Base-by-base conservation (phyloP, 345 rosid genomes). In the Arabidopsis arenosa region DNA sequence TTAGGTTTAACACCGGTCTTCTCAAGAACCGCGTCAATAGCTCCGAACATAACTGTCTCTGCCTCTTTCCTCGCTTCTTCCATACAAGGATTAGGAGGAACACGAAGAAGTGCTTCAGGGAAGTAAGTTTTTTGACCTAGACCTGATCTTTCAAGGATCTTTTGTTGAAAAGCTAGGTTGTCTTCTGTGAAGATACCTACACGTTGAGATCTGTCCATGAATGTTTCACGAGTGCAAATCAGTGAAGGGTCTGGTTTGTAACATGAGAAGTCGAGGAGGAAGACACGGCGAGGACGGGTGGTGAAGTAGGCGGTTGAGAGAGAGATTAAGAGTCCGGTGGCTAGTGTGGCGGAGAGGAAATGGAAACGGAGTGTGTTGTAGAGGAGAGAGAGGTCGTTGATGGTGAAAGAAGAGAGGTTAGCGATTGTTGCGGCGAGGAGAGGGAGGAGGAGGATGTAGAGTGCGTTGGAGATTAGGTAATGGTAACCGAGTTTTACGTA, bases 401-500 rank as follows among this genome's bases (percentile, higher is more conserved):
- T 10, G 0, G 82, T 75, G 51, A 93, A 80, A 0, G 88, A 83
- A 0, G 96, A 85, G 14, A 90, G 64, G 65, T 93, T 86, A 64
- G 86, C 88, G 9, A 85, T 70, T 15, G 83, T 76, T 9, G 84
- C 72, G 67, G 45, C 70, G 7, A 87, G 64, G 28, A 88, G 77
- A 30, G 90, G 83, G 33, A 90, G 51, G 64, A 93, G 79, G 53
- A 90, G 55, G 66, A 93, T 77, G 79, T 86, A 89, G 70, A 89
- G 80, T 6, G 93, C 96, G 28, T 86, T 93, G n/a, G 98, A 87
- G 70, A 89, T 84, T 33, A 93, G 68, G 81, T 86, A 93, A 55
- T 90, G 96, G 81, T 89, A 90, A 14, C 96, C 96, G 2, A 93
- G 87, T 71, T 93, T 93, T 13, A 93, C 94, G 41, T 91, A 88